Conservation (phyloP, 495 filamentous ascomycete genomes). For the Thermothielavioides terrestris region DNA sequence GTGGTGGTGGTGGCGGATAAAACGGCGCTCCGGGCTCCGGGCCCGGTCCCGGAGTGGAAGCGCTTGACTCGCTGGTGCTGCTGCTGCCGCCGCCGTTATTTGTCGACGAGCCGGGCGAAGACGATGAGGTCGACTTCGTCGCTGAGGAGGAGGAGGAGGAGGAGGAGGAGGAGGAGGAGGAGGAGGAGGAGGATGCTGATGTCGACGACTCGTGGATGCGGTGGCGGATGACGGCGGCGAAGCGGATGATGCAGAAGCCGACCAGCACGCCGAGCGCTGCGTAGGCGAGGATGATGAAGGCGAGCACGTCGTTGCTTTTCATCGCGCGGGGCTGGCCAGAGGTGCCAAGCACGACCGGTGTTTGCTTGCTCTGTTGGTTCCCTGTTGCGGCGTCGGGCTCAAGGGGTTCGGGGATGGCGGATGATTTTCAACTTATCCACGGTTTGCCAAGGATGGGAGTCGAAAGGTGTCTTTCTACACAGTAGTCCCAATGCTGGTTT, state of each 20-base stretch:
- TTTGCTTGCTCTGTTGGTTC: no score
- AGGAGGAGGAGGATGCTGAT: neutral
- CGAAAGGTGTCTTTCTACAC: no score
- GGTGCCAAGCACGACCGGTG: no score
- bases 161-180: neutral
- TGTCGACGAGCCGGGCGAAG: neutral
- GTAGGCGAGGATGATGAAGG: constrained; percentile 8
- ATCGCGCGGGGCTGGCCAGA: neutral
- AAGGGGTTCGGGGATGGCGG: no score
- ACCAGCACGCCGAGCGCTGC: neutral
- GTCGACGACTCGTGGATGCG: neutral
- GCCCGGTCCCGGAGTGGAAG: neutral
- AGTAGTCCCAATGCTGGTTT: no score
- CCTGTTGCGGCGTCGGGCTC: neutral
- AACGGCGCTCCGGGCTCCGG: no score
- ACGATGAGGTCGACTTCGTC: neutral
- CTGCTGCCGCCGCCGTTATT: neutral
- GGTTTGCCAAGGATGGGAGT: no score
- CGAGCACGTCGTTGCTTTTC: constrained; percentile 11
- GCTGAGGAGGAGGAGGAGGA: neutral
- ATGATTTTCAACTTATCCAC: no score
- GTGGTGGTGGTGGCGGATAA: no score
- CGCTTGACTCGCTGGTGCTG: neutral
- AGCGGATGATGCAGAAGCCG: neutral
- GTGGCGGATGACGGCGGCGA: constrained; percentile 2